A percentile compares a stretch with the other conserved stretches of the same genome.
phyloP scores from a whole-genome alignment of 169 alveolate species.

The Cryptosporidium ubiquitum region DNA sequence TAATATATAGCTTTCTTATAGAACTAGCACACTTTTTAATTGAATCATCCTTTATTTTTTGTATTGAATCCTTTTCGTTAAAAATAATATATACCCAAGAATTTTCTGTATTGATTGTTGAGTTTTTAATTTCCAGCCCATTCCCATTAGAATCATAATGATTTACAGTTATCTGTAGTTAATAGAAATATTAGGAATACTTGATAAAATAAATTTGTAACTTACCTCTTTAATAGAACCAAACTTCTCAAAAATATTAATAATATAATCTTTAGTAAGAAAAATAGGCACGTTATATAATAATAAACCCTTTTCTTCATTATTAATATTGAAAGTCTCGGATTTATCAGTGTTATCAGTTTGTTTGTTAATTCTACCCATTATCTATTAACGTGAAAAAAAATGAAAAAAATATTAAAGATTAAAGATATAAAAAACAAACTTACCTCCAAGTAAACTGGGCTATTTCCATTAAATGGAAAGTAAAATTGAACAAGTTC shows the following conservation, averaged over 20 bases:
- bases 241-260: slow-evolving; percentile 11
- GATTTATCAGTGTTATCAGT: background rate
- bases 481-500: slow-evolving; percentile 20
- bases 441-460: slow-evolving; percentile 49
- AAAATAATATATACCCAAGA: slow-evolving; percentile 54
- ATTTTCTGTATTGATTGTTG: background rate
- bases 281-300: slow-evolving; percentile 12
- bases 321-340: background rate
- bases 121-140: background rate
- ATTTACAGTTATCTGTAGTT: background rate
- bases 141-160: background rate
- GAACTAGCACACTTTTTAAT: background rate
- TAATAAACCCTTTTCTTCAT: slow-evolving; percentile 8
- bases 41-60: slow-evolving; percentile 20
- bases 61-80: slow-evolving; percentile 9
- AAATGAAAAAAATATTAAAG: background rate
- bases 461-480: slow-evolving; percentile 31
- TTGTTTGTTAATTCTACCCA: slow-evolving; percentile 22
- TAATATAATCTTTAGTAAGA: background rate
- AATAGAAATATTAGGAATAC: background rate
- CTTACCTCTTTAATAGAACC: slow-evolving; percentile 62
- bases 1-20: slow-evolving; percentile 13
- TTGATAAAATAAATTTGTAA: background rate
- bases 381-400: slow-evolving; percentile 14
- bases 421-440: background rate